A percentile compares a stretch with the other conserved stretches of the same genome.
These are phyloP conservation scores for Albizia julibrissin DNA, from an alignment of 306 rosid genomes.

Conservation along the genomic window DNA sequence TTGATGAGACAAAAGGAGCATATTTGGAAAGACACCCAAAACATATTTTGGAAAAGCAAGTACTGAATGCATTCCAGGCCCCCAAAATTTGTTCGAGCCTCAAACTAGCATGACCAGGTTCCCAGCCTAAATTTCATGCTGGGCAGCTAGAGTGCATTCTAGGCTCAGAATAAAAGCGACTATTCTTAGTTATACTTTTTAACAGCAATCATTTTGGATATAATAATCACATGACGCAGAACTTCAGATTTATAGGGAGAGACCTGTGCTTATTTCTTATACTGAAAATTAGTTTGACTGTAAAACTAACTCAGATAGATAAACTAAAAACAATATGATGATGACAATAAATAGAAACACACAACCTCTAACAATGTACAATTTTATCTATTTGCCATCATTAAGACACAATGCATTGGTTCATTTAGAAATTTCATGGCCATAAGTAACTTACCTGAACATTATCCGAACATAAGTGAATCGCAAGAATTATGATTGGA, in stretches of 20 bases:
- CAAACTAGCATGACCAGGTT: neutral
- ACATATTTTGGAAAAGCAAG: neutral
- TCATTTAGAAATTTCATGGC: conserved; percentile 7
- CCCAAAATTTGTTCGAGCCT: neutral
- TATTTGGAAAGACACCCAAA: neutral
- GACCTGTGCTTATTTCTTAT: neutral
- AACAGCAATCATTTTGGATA: neutral
- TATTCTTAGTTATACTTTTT: neutral
- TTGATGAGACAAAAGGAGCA: neutral
- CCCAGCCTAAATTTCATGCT: neutral
- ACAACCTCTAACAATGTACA: neutral
- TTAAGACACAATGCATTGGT: neutral
- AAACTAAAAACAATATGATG: neutral
- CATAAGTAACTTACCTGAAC: neutral
- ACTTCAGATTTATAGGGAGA: neutral
- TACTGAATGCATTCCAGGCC: neutral
- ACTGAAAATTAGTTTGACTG: neutral
- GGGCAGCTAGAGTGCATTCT: neutral
- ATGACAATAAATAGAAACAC: neutral
- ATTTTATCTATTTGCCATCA: neutral
- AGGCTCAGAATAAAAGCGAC: neutral
- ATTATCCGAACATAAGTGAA: neutral
- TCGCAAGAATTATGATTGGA: conserved; percentile 19
- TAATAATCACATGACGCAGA: neutral
- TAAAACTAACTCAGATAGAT: neutral